Base-by-base conservation (phyloP, 352 stramenopile species). In the Phytophthora fragariae region DNA sequence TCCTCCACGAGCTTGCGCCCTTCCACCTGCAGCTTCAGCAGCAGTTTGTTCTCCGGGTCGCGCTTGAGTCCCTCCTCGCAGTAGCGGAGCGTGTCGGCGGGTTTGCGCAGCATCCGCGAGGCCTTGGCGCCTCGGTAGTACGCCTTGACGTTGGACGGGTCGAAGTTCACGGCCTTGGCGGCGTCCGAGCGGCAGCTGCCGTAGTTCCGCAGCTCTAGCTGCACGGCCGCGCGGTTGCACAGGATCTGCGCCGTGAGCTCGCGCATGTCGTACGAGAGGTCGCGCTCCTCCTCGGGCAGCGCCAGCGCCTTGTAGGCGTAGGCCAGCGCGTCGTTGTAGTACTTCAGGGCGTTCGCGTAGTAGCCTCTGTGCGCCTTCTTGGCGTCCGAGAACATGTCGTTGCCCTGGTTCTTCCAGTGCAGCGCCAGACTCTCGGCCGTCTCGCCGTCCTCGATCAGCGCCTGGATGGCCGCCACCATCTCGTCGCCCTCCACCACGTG, bases 401-500 rank as follows among this genome's bases (percentile, higher is more conserved):
- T 97, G 73, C 90, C 90, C 76, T 94, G 90, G 65, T 94, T 95
- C 73, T 97, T 97, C 88, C 84, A 97, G 65, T 95, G 85, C 33
- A 95, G 72, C 70, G 90, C 90, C 39, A 97, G 80, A 57, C 80
- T 94, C 77, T 97, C 90, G 46, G 88, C 81, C 17, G 87, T 95
- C 86, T 97, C 90, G 61, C 89, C 89, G 60, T 97, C 90, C 60
- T 96, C 84, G 50, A 96, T 93, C 44, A 97, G 81, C 72, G 88
- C 90, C 69, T 95, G 84, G 72, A 97, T 96, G 15, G 90, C 90
- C 27, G 87, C 86, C 53, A 91, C 89, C 90, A 95, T 97, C 66
- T 91, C 81, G 68, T 97, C 90, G 62, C 88, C 88, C 57, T 95
- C 88, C 54, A 97, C 82, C 67, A 97, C 70, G 68, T 97, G 90